A percentile compares a stretch with the other conserved stretches of the same genome.
These are phyloP conservation scores for Skeletonema tropicum DNA, from an alignment of 108 stramenopile genomes.

Conservation along the genomic window DNA sequence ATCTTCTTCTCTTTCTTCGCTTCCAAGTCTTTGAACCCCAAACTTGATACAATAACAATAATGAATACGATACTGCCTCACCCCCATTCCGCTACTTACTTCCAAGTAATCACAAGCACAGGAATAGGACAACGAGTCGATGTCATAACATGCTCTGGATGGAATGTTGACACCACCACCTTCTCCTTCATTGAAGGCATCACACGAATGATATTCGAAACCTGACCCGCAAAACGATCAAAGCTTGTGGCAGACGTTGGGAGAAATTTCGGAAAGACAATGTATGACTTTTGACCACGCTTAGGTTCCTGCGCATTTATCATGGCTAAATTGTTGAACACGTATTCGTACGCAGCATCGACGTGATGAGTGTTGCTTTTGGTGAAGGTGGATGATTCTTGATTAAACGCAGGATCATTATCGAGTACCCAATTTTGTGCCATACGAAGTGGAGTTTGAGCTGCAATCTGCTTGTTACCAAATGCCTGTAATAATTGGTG, in stretches of 20 bases:
- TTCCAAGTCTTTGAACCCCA: no score
- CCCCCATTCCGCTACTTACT: conserved; percentile 9
- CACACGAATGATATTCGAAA: conserved; percentile 51
- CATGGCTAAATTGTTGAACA: conserved; percentile 85
- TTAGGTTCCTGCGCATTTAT: conserved; percentile 34
- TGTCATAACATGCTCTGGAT: conserved; percentile 75
- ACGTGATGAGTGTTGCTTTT: conserved; percentile 60
- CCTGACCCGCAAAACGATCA: conserved; percentile 71
- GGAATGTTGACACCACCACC: conserved; percentile 61
- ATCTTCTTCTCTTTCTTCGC: no score
- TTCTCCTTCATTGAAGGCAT: conserved; percentile 55
- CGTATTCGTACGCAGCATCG: conserved; percentile 83
- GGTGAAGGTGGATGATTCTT: conserved; percentile 60
- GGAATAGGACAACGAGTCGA: conserved; percentile 67
- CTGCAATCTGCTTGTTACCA: conserved; percentile 56
- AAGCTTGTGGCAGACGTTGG: conserved; percentile 72
- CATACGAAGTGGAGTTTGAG: conserved; percentile 57
- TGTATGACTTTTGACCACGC: conserved; percentile 59
- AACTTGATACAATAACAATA: no score
- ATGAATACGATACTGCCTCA: no score
- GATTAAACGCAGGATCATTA: conserved; percentile 59
- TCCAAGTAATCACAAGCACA: conserved; percentile 72
- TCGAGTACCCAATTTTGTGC: conserved; percentile 73
- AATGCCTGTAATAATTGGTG: conserved; percentile 19
- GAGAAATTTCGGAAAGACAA: conserved; percentile 77